Conservation (phyloP, 225 moss, liverwort and hornwort genomes). For the Asterella californica region DNA sequence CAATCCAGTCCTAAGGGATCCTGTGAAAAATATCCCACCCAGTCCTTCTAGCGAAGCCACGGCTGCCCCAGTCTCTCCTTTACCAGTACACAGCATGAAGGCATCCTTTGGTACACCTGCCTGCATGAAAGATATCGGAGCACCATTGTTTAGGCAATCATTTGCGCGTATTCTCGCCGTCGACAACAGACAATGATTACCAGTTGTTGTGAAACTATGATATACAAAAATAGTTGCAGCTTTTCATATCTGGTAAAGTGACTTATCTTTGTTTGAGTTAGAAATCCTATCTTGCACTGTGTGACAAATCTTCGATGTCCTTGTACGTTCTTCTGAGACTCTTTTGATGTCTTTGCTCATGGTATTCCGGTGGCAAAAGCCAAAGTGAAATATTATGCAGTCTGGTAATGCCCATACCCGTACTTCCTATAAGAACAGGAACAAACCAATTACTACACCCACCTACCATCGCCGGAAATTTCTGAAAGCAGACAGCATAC, state of each 20-base stretch:
- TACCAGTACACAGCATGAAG: constrained; percentile 74
- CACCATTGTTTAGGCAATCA: neutral
- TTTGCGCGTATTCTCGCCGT: neutral
- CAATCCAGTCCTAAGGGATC: constrained; percentile 76
- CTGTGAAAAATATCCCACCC: constrained; percentile 89
- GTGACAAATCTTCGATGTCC: neutral
- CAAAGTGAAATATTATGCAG: too few species aligned
- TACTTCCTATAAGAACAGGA: too few species aligned
- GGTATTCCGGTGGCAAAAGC: too few species aligned
- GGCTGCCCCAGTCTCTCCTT: constrained; percentile 68
- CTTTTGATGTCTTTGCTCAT: neutral
- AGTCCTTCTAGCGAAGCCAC: constrained; percentile 70
- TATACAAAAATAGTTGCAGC: neutral
- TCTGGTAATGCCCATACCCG: too few species aligned
- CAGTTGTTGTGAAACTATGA: neutral
- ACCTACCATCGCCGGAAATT: neutral
- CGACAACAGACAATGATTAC: neutral
- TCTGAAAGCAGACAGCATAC: constrained; percentile 13
- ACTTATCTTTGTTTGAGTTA: neutral
- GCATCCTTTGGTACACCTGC: constrained; percentile 80
- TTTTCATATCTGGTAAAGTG: neutral
- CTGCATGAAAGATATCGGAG: constrained; percentile 8
- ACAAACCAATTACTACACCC: neutral
- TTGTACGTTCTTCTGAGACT: neutral
- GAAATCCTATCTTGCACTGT: neutral